These are phyloP conservation scores for Dillenia suffruticosa DNA, from an alignment of 164 flowering plant genomes.

Conservation along the genomic window DNA sequence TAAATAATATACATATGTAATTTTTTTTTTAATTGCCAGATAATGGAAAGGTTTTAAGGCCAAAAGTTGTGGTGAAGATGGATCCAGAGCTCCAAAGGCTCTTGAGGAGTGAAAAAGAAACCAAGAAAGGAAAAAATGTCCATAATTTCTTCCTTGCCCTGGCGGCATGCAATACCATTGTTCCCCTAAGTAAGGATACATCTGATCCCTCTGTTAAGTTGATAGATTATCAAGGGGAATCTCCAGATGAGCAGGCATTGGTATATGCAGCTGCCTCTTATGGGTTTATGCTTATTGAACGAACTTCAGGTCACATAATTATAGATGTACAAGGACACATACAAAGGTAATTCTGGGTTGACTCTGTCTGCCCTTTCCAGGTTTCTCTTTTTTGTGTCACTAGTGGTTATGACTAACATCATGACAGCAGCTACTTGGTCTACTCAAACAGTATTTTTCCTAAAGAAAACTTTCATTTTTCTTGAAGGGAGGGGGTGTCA, in stretches of 20 bases:
- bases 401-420: not conserved
- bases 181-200: slow-evolving; percentile 64
- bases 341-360: slow-evolving; percentile 36
- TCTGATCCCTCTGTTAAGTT: slow-evolving; percentile 50
- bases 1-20: not conserved
- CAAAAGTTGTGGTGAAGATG: slow-evolving; percentile 76
- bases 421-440: no score
- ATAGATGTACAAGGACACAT: slow-evolving; percentile 67
- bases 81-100: slow-evolving; percentile 53
- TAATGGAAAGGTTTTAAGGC: slow-evolving; percentile 58
- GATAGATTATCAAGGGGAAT: slow-evolving; percentile 96
- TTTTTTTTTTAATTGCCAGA: slow-evolving; percentile 30
- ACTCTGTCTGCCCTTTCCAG: not conserved
- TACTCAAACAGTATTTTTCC: no score
- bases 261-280: slow-evolving; percentile 97
- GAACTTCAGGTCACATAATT: slow-evolving; percentile 92
- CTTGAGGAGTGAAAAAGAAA: slow-evolving; percentile 33
- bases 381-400: not conserved
- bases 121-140: slow-evolving; percentile 45
- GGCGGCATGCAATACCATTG: slow-evolving; percentile 97
- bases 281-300: slow-evolving; percentile 85
- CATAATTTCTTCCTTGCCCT: slow-evolving; percentile 82
- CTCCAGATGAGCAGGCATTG: slow-evolving; percentile 98
- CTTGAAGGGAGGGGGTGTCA: no score
- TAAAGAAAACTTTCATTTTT: no score